phyloP scores from a whole-genome alignment of 164 flowering plant genomes.

The Nelumbo lutea region DNA sequence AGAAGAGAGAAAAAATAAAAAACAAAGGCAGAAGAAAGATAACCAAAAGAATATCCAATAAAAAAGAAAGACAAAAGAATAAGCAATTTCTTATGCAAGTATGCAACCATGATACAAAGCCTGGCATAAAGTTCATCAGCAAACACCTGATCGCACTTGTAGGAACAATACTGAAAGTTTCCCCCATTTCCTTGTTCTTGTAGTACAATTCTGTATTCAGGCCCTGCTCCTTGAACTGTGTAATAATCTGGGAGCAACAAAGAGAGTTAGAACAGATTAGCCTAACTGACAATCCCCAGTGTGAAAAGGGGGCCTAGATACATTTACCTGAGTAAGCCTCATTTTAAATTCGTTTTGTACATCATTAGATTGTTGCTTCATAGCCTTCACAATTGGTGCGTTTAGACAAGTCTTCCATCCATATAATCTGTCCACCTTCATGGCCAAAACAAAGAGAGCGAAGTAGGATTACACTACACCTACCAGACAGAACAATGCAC shows the following conservation, averaged over 20 bases:
- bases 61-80: background rate
- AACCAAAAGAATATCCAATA: too few relatives aligned
- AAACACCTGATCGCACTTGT: constrained; percentile 94
- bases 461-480: constrained; percentile 17
- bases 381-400: constrained; percentile 72
- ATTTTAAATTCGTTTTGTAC: constrained; percentile 71
- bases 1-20: too few relatives aligned
- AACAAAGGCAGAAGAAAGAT: too few relatives aligned
- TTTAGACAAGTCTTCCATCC: constrained; percentile 81
- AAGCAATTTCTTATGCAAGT: too few relatives aligned
- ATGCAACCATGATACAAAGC: constrained; percentile 64
- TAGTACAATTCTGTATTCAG: constrained; percentile 87
- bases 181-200: constrained; percentile 88
- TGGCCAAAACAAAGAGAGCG: background rate
- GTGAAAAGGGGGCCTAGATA: background rate
- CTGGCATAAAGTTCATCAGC: constrained; percentile 93
- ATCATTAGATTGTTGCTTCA: constrained; percentile 85
- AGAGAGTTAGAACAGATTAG: constrained; percentile 14
- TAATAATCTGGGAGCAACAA: constrained; percentile 44
- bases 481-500: constrained; percentile 20
- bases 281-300: constrained; percentile 14
- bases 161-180: constrained; percentile 87
- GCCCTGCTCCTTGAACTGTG: constrained; percentile 88
- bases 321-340: constrained; percentile 68
- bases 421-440: constrained; percentile 90